phyloP scores from a whole-genome alignment of 345 rosid species.

The Rhodomyrtus tomentosa region DNA sequence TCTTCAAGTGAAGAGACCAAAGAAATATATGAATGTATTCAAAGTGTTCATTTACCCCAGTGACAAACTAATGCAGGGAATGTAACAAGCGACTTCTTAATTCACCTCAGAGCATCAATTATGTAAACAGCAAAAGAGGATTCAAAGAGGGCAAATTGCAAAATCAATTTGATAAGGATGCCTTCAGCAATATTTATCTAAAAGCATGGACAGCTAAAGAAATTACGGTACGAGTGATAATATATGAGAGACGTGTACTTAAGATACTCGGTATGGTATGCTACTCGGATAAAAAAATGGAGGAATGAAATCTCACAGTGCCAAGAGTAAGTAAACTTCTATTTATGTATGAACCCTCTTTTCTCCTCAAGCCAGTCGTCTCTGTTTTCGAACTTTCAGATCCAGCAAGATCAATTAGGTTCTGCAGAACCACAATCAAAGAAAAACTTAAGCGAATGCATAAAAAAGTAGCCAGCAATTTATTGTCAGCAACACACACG shows the following conservation, averaged over 20 bases:
- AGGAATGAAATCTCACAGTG: constrained; percentile 28
- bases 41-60: neutral
- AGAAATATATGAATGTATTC: neutral
- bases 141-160: neutral
- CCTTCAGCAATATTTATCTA: neutral
- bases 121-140: neutral
- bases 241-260: neutral
- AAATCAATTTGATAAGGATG: neutral
- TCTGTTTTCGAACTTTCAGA: constrained; percentile 76
- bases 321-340: constrained; percentile 71
- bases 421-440: constrained; percentile 16
- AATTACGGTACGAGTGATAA: neutral
- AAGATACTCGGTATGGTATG: neutral
- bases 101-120: neutral
- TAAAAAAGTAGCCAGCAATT: neutral
- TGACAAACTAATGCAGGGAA: neutral
- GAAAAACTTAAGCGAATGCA: neutral
- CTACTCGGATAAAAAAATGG: neutral
- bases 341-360: constrained; percentile 68
- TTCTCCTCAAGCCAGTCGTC: constrained; percentile 63
- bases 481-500: neutral
- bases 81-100: neutral
- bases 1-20: neutral
- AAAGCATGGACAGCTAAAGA: neutral
- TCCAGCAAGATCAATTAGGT: constrained; percentile 70